A percentile compares a stretch with the other conserved stretches of the same genome.
Conservation (phyloP, 352 stramenopile genomes). For the Aphanomyces invadans region DNA sequence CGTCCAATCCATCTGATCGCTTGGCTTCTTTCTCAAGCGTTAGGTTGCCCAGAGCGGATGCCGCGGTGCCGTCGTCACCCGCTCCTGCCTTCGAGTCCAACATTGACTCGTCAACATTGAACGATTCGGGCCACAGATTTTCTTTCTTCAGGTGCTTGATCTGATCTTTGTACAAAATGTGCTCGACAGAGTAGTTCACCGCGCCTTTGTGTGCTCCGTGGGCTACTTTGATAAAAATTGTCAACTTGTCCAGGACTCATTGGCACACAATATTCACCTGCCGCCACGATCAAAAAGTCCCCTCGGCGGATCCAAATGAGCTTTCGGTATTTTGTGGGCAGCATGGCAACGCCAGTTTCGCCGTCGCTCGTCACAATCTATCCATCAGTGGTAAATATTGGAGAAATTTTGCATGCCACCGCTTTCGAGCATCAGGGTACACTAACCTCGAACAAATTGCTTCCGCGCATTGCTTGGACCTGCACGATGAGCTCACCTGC, state of each 20-base stretch:
- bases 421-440: no score
- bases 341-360: constrained; percentile 82
- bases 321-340: constrained; percentile 97
- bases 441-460: constrained; percentile 98
- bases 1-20: background rate
- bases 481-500: constrained; percentile 88
- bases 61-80: background rate
- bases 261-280: constrained; percentile 44
- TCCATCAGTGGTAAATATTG: constrained; percentile 21
- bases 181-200: constrained; percentile 88
- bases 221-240: constrained; percentile 38
- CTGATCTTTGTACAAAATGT: constrained; percentile 98
- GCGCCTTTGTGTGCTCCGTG: constrained; percentile 80
- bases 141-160: constrained; percentile 95
- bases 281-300: constrained; percentile 93
- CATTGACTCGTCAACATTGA: constrained; percentile 12
- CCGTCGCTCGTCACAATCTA: constrained; percentile 60
- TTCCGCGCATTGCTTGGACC: constrained; percentile 87
- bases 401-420: constrained; percentile 14
- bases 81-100: background rate
- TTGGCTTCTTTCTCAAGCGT: background rate
- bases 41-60: background rate
- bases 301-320: constrained; percentile 98
- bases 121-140: constrained; percentile 73
- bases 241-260: constrained; percentile 2